Percentiles rank a stretch among this genome's conserved stretches.
phyloP scores from a whole-genome alignment of 2,329 filamentous ascomycete species.

The Ascochyta pisi region DNA sequence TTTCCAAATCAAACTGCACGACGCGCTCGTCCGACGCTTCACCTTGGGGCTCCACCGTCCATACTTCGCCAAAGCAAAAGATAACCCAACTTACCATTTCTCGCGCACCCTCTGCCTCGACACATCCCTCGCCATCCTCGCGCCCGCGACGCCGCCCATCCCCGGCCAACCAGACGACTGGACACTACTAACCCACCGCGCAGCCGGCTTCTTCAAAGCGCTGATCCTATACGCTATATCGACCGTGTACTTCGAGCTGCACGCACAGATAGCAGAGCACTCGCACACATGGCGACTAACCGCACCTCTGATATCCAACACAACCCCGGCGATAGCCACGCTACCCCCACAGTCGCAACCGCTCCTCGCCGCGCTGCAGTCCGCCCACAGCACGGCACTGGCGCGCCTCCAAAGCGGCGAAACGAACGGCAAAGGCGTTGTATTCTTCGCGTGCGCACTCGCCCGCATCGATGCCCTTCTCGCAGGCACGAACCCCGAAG shows the following conservation, averaged over 20 bases:
- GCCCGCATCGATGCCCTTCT: conserved; percentile 36
- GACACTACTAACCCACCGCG: conserved; percentile 24
- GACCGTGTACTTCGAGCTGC: conserved; percentile 34
- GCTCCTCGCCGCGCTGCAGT: conserved; percentile 20
- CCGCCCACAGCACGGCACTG: conserved; percentile 14
- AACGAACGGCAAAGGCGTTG: conserved; percentile 33
- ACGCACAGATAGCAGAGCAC: conserved; percentile 31
- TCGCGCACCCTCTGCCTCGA: conserved; percentile 59
- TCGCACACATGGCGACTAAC: conserved; percentile 10
- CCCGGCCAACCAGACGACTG: conserved; percentile 32
- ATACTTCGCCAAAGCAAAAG: conserved; percentile 53
- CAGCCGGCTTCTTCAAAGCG: conserved; percentile 35
- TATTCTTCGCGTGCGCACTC: conserved; percentile 28
- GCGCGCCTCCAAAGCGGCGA: conserved; percentile 33
- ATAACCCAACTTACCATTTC: conserved; percentile 58
- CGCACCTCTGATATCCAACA: conserved; percentile 15
- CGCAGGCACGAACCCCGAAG: conserved; percentile 21
- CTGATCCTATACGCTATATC: conserved; percentile 32
- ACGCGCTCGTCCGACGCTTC: conserved; percentile 62
- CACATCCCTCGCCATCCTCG: conserved; percentile 27
- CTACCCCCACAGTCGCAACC: conserved; percentile 22
- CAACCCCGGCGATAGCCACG: neutral
- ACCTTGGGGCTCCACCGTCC: conserved; percentile 62
- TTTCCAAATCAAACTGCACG: conserved; percentile 60
- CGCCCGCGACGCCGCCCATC: conserved; percentile 17